These are phyloP conservation scores for Coffea humblotiana DNA, from an alignment of 305 asterid genomes.

Conservation along the genomic window DNA sequence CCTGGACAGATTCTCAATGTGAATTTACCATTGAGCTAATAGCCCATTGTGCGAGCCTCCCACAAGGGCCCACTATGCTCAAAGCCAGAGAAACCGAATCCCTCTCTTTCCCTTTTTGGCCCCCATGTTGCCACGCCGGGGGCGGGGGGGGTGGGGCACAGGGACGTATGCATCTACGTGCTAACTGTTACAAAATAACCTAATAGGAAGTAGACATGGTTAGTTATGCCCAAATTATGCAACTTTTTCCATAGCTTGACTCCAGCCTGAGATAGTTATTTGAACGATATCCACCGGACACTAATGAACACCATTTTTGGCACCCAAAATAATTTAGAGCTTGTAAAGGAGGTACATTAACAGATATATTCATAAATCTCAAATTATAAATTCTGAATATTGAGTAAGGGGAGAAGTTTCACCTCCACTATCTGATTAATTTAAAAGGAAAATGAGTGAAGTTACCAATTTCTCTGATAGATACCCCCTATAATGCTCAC, in stretches of 20 bases:
- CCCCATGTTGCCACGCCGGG: too few relatives aligned
- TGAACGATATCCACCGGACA: neutral
- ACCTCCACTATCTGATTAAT: neutral
- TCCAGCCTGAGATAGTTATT: neutral
- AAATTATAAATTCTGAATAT: neutral
- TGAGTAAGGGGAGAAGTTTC: neutral
- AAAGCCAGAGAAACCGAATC: too few relatives aligned
- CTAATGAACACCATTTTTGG: neutral
- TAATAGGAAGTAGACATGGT: too few relatives aligned
- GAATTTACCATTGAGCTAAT: neutral
- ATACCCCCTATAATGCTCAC: neutral
- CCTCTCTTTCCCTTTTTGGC: too few relatives aligned
- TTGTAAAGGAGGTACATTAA: neutral
- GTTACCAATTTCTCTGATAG: neutral
- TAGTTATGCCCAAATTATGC: neutral
- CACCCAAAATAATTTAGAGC: neutral
- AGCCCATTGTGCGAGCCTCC: neutral
- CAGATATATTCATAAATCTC: neutral
- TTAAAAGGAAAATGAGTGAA: neutral
- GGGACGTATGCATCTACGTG: too few relatives aligned
- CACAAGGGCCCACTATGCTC: too few relatives aligned
- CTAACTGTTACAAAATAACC: neutral
- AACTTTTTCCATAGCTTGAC: neutral
- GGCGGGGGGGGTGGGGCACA: too few relatives aligned
- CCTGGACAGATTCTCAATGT: neutral